Evolutionary conservation across 768 basidiomycete genomes (phyloP).

Genomic region (Panaeolus papilionaceus): DNA sequence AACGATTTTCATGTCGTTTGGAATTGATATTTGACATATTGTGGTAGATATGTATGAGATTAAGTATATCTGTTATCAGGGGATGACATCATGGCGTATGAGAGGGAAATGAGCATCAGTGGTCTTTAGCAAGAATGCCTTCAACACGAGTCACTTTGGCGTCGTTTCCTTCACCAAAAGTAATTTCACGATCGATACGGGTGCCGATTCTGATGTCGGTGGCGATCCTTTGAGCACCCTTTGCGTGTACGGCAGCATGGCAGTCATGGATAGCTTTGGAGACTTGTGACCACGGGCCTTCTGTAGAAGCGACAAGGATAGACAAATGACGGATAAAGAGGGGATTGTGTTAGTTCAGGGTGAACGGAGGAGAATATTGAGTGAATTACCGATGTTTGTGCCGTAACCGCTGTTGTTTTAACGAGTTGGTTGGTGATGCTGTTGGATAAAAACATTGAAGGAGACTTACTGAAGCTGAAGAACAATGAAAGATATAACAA

Average conservation of each 20-base stretch:
- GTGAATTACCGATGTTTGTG: slow-evolving; percentile 75
- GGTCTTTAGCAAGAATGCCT: slow-evolving; percentile 66
- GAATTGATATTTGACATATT: neutral
- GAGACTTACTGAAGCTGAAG: slow-evolving; percentile 70
- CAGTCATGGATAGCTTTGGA: slow-evolving; percentile 89
- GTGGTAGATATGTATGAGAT: neutral
- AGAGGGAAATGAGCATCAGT: neutral
- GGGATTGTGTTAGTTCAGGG: slow-evolving; percentile 10
- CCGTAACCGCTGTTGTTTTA: slow-evolving; percentile 75
- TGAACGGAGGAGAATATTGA: slow-evolving; percentile 1
- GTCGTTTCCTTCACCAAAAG: slow-evolving; percentile 74
- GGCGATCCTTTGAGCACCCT: slow-evolving; percentile 77
- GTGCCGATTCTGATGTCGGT: slow-evolving; percentile 98
- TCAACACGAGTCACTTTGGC: slow-evolving; percentile 83
- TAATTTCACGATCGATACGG: slow-evolving; percentile 69
- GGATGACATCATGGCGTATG: neutral
- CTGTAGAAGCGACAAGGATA: slow-evolving; percentile 37
- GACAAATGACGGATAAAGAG: neutral
- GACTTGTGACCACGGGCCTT: slow-evolving; percentile 89
- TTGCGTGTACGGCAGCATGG: slow-evolving; percentile 84
- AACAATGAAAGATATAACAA: slow-evolving; percentile 18
- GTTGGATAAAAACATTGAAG: slow-evolving; percentile 2
- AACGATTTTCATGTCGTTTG: neutral
- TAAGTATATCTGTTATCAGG: neutral
- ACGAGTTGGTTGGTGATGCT: slow-evolving; percentile 13